Conservation (phyloP, 2,329 filamentous ascomycete species). For the Pezicula rhizophila region DNA sequence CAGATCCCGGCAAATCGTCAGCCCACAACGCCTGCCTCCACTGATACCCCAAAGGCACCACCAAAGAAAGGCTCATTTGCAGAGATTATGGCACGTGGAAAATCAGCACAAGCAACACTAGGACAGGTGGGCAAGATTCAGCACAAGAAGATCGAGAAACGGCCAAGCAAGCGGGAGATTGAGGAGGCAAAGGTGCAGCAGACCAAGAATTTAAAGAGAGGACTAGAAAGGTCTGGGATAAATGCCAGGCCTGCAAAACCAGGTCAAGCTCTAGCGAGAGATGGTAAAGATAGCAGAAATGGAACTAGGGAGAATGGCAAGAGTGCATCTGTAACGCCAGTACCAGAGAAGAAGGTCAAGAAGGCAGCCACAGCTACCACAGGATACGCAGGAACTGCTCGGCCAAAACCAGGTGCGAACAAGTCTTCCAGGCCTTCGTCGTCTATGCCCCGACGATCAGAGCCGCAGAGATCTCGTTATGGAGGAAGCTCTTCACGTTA, state of each 20-base stretch:
- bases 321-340: slow-evolving; percentile 20
- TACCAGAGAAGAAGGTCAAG: slow-evolving; percentile 51
- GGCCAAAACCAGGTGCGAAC: slow-evolving; percentile 43
- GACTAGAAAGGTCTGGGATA: slow-evolving; percentile 15
- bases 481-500: slow-evolving; percentile 30
- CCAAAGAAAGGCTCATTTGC: slow-evolving; percentile 70
- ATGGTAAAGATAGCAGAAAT: slow-evolving; percentile 16
- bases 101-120: slow-evolving; percentile 56
- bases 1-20: slow-evolving; percentile 10
- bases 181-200: slow-evolving; percentile 22
- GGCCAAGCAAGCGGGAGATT: slow-evolving; percentile 46
- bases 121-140: slow-evolving; percentile 66
- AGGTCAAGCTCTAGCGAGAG: slow-evolving; percentile 8
- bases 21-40: slow-evolving; percentile 17
- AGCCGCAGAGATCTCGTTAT: slow-evolving; percentile 10
- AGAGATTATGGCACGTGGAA: slow-evolving; percentile 67
- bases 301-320: slow-evolving; percentile 17
- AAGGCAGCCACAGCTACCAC: slow-evolving; percentile 57
- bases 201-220: slow-evolving; percentile 15
- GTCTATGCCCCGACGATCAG: slow-evolving; percentile 6
- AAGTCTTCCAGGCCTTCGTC: slow-evolving; percentile 25
- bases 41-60: slow-evolving; percentile 23
- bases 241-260: slow-evolving; percentile 20
- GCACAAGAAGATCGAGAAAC: slow-evolving; percentile 65
- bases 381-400: slow-evolving; percentile 59